Evolutionary conservation across 176 grass and related monocot species (phyloP).

Genomic region (Eleusine coracana): DNA sequence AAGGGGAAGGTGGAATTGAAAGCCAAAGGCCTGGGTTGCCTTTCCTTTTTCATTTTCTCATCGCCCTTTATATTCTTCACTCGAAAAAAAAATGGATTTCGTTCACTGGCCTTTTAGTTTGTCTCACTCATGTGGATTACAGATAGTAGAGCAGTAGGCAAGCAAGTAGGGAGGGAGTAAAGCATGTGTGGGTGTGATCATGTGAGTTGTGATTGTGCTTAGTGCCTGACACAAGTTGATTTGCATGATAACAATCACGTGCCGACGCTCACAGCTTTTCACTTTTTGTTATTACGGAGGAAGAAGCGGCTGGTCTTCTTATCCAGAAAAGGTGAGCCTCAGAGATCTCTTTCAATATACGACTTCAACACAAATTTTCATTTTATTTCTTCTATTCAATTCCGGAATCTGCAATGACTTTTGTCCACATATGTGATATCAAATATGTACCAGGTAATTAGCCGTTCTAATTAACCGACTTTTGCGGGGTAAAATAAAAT

Average conservation of each 20-base stretch:
- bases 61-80: slow-evolving; percentile 5
- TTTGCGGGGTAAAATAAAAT: background rate
- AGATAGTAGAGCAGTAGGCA: background rate
- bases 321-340: slow-evolving; percentile 27
- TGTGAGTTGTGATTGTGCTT: slow-evolving; percentile 38
- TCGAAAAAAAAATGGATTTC: slow-evolving; percentile 18
- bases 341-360: slow-evolving; percentile 1
- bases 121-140: slow-evolving; percentile 11
- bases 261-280: slow-evolving; percentile 5
- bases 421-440: background rate
- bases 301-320: background rate
- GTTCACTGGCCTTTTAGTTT: background rate
- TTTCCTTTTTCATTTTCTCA: background rate
- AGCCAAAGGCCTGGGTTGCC: background rate
- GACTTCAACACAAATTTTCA: background rate
- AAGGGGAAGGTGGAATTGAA: background rate
- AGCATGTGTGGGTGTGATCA: slow-evolving; percentile 35
- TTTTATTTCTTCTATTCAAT: background rate
- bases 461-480: background rate
- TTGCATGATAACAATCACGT: slow-evolving; percentile 46
- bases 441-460: background rate
- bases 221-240: slow-evolving; percentile 33
- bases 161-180: background rate
- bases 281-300: background rate
- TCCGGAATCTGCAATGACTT: background rate